Percentiles rank a stretch among this genome's conserved stretches.
Conservation (phyloP, 148 eudicot genomes). For the Fagopyrum tataricum region DNA sequence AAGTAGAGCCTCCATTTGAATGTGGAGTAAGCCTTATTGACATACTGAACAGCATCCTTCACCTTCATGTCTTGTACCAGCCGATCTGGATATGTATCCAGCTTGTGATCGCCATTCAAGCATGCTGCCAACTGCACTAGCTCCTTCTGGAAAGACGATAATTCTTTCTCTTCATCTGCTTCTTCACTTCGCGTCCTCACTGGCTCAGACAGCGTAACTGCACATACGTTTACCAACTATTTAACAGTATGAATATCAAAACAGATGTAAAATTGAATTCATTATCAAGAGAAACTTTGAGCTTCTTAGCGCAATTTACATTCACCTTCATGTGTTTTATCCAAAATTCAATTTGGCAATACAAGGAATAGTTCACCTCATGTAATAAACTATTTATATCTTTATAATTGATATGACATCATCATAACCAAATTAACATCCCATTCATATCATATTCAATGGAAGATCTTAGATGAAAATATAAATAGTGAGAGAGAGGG, state of each 20-base stretch:
- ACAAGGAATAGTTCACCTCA: too few relatives aligned
- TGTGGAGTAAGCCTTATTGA: constrained; percentile 36
- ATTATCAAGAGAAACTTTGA: too few relatives aligned
- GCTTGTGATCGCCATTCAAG: constrained; percentile 57
- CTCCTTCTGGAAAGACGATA: constrained; percentile 60
- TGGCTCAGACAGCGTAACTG: constrained; percentile 60
- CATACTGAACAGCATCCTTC: constrained; percentile 44
- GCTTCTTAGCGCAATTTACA: too few relatives aligned
- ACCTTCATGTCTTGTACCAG: constrained; percentile 63
- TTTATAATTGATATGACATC: too few relatives aligned
- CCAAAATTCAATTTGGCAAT: too few relatives aligned
- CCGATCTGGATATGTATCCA: constrained; percentile 44
- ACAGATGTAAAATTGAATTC: too few relatives aligned
- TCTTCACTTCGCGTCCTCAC: constrained; percentile 39
- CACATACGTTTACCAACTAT: background rate
- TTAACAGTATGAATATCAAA: too few relatives aligned
- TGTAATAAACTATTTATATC: background rate
- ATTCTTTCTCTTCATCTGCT: constrained; percentile 37
- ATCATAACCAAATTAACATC: too few relatives aligned
- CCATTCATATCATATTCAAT: too few relatives aligned
- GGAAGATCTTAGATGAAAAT: too few relatives aligned
- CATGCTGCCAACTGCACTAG: constrained; percentile 75
- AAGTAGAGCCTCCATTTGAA: constrained; percentile 27
- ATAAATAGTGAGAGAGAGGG: background rate
- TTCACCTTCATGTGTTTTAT: too few relatives aligned